Evolutionary conservation across 176 grass and related monocot species (phyloP).

Genomic region (Coix lacrymajobi): DNA sequence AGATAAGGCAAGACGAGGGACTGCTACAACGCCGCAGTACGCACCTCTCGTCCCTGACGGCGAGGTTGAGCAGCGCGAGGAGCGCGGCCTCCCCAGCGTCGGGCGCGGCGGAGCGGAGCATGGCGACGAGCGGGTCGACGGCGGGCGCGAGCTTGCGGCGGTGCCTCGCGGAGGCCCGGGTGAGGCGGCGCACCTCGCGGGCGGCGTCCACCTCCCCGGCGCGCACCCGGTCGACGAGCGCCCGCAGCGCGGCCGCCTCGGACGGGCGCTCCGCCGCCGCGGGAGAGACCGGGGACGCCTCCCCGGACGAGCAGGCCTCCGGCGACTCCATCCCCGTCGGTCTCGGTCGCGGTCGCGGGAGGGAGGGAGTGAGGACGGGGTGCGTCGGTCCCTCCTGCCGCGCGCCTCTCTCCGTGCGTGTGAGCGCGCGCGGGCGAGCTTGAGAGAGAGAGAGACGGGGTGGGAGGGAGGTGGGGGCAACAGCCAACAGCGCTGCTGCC

Average conservation of each 20-base stretch:
- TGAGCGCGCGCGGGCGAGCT: not conserved
- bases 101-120: slow-evolving; percentile 45
- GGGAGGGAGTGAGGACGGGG: not conserved
- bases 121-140: slow-evolving; percentile 71
- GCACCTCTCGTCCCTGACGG: slow-evolving; percentile 77
- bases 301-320: slow-evolving; percentile 10
- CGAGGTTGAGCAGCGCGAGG: slow-evolving; percentile 90
- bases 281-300: not conserved
- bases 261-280: slow-evolving; percentile 31
- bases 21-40: too few species aligned
- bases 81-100: slow-evolving; percentile 57
- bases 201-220: slow-evolving; percentile 62
- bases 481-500: not conserved
- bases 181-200: slow-evolving; percentile 76
- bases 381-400: not conserved
- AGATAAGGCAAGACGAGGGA: not conserved
- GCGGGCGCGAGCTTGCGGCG: slow-evolving; percentile 59
- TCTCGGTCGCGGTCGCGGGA: too few species aligned
- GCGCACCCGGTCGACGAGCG: slow-evolving; percentile 41
- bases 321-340: slow-evolving; percentile 19
- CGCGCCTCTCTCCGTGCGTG: not conserved
- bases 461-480: slow-evolving; percentile 1
- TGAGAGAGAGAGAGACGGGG: slow-evolving; percentile 2
- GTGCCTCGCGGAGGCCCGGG: slow-evolving; percentile 60
- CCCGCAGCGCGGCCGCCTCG: slow-evolving; percentile 39